These are phyloP conservation scores for Pinus albicaulis DNA, from an alignment of 75 land plant species.

Conservation along the genomic window DNA sequence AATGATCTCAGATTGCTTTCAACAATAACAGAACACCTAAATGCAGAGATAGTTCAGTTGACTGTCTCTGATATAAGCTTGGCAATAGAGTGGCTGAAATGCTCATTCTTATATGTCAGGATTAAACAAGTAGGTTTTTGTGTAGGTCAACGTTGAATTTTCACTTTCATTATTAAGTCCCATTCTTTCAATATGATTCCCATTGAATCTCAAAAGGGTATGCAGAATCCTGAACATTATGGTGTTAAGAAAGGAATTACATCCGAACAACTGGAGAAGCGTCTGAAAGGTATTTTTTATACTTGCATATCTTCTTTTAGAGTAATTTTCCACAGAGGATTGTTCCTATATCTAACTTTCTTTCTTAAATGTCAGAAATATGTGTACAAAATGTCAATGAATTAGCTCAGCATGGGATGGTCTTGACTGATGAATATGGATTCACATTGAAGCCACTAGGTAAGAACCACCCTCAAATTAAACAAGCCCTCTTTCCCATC, in stretches of 20 bases:
- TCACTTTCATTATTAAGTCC: background rate
- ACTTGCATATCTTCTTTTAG: background rate
- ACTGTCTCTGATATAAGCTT: conserved; percentile 81
- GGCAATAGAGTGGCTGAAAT: conserved; percentile 98
- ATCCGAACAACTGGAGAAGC: conserved; percentile 67
- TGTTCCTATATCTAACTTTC: background rate
- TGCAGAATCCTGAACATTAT: conserved; percentile 91
- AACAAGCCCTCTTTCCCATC: background rate
- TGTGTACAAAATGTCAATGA: conserved; percentile 90
- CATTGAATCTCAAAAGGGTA: background rate
- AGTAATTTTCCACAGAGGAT: background rate
- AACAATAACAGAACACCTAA: conserved; percentile 87
- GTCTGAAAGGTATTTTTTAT: conserved; percentile 65
- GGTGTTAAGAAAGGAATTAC: conserved; percentile 53
- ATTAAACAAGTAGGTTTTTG: conserved; percentile 73
- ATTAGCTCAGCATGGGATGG: conserved; percentile 71
- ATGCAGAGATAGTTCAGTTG: conserved; percentile 96
- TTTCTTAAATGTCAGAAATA: conserved; percentile 50
- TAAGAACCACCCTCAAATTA: conserved; percentile 15
- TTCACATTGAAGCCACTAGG: conserved; percentile 88
- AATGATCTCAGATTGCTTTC: conserved; percentile 71
- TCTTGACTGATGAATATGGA: conserved; percentile 93
- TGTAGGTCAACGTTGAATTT: background rate
- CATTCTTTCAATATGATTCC: conserved; percentile 1
- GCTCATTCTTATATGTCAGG: conserved; percentile 94